Evolutionary conservation across 2,329 filamentous ascomycete species (phyloP), one percentile per base, ranked within the genome.

Genomic region (Aureobasidium sp.): DNA sequence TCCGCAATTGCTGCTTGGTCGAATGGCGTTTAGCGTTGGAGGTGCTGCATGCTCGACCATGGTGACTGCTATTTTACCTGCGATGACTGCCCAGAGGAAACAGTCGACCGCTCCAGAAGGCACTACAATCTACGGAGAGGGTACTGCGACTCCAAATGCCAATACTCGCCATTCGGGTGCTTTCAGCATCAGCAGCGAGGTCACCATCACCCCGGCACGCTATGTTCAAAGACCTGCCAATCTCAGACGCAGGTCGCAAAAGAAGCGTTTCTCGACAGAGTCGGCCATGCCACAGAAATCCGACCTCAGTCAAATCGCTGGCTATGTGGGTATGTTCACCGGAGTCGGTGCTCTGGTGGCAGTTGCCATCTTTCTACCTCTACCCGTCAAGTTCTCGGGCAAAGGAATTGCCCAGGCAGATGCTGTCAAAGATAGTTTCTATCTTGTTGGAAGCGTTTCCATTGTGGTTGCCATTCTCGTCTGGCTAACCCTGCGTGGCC

Each of bases 1-100:
- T 70, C 91, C 93, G 8, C 85, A 95, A 67, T 74, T 98, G 60
- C 73, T 97, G 52, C 73, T 96, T 37, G 90, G 87, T 52, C 79
- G 93, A 59, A 74, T 97, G 47, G 74, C 94, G 53, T 98, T 98
- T 70, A 93, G 90, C 60, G 62, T 96, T 16, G 93, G 93, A 21
- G 93, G 40, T 7, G 90, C 90, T n/a, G 93, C 91, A 19, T 76
- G 74, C 30, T 69, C 90, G 12, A 97, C 93, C 1, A 98, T 98
- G 93, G 93, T 98, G 17, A 97, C 93, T 7, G 93, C 93, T 3
- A 89, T 95, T 40, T 76, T 98, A 21, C 93, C 93, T 1, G 84
- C 77, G 24, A 81, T 86, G 70, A 80, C 80, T 10, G 63, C 62
- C 12, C 56, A 61, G 25, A 58, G 55, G 25, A 51, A 41, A 19